Base-by-base conservation (phyloP, 1,284 basidiomycete genomes). In the Ceratobasidium papillatum region DNA sequence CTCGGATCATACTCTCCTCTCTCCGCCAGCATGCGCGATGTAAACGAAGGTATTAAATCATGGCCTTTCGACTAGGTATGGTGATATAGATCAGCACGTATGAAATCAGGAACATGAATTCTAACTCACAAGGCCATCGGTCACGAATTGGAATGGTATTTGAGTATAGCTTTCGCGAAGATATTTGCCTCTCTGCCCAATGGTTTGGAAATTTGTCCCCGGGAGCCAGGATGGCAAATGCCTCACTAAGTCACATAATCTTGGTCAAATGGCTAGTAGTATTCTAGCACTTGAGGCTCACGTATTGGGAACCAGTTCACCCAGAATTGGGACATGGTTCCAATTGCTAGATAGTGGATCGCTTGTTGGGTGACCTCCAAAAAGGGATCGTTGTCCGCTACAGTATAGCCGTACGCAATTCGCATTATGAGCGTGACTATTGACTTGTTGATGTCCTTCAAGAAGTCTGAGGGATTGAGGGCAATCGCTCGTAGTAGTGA, bases 251-350 rank as follows among this genome's bases (percentile, higher is more conserved):
- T 38, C n/a, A n/a, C n/a, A n/a, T n/a, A n/a, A n/a, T n/a, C n/a
- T n/a, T n/a, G 17, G 49, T 52, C 49, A 52, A 52, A 17, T 52
- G 11, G n/a, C 17, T 7, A 52, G 8, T 56, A 4, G 54, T 56
- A 38, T 59, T 38, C n/a, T 5, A 22, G 12, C 9, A 17, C 14
- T 14, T 9, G 30, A 32, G 2, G 34, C 66, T 54, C 19, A 69
- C 66, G 32, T 17, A 56, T 58, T 22, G 52, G 51, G 22, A 69
- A 69, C 51, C 52, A 25, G 30, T 69, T 69, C 14, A 69, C 51
- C 66, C 51, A 69, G 22, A 56, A 56, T 1, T 59, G 52, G 1
- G 43, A 30, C 22, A 38, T 41, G 3, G 59, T 62, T 22, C 36
- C 36, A 2, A 56, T n/a, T 2, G 30, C 22, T 12, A 69, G 38